A percentile compares a stretch with the other conserved stretches of the same genome.
Conservation (phyloP, 352 stramenopile species). For the Pythium rhizo-oryzae region DNA sequence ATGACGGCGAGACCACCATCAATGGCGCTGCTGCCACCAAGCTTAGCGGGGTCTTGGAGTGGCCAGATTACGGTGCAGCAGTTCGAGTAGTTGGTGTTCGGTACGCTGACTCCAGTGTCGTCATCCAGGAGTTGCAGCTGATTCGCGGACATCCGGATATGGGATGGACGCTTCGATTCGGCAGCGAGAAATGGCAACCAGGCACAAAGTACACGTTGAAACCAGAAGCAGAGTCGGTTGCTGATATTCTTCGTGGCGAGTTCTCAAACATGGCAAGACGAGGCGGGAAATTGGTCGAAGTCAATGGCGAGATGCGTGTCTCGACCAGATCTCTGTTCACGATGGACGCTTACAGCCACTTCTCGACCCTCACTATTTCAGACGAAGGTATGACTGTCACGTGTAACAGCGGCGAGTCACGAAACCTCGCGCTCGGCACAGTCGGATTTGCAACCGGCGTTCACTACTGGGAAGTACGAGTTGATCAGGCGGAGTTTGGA, state of each 20-base stretch:
- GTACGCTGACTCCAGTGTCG: constrained; percentile 59
- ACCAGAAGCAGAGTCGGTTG: constrained; percentile 5
- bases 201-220: constrained; percentile 83
- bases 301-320: constrained; percentile 63
- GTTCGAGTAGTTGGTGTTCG: constrained; percentile 64
- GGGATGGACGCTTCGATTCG: constrained; percentile 88
- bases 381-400: constrained; percentile 81
- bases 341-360: constrained; percentile 81
- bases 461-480: constrained; percentile 98
- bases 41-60: constrained; percentile 73
- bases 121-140: constrained; percentile 82
- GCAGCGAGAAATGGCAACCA: constrained; percentile 85
- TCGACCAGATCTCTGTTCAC: constrained; percentile 83
- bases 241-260: constrained; percentile 46
- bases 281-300: constrained; percentile 63
- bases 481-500: constrained; percentile 97
- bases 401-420: constrained; percentile 83
- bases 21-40: constrained; percentile 29
- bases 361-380: constrained; percentile 76
- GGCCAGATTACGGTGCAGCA: constrained; percentile 81
- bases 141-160: constrained; percentile 83
- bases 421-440: constrained; percentile 82
- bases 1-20: constrained; percentile 14
- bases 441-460: constrained; percentile 91
- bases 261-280: constrained; percentile 60